These are phyloP conservation scores for Bassia scoparia DNA, from an alignment of 148 eudicot species.

Conservation along the genomic window DNA sequence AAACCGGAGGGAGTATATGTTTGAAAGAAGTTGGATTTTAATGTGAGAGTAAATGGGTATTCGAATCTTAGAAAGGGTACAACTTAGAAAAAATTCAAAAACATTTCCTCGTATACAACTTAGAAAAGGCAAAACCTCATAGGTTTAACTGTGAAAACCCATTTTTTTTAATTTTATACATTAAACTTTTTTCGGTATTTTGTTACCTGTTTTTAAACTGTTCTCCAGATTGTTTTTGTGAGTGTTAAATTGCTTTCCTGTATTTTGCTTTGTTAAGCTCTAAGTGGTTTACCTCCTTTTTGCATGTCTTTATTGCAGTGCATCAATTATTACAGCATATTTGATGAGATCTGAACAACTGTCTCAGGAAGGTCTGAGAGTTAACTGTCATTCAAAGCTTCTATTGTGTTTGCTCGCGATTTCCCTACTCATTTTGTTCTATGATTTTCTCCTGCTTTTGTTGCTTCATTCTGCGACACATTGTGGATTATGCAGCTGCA, in stretches of 20 bases:
- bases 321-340: conserved; percentile 87
- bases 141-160: no score
- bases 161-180: not conserved
- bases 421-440: conserved; percentile 14
- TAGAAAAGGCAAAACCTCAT: no score
- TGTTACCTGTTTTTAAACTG: not conserved
- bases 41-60: no score
- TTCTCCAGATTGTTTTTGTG: not conserved
- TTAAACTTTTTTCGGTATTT: not conserved
- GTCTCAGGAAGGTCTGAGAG: conserved; percentile 70
- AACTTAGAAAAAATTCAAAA: no score
- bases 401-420: conserved; percentile 1
- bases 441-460: conserved; percentile 12
- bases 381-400: conserved; percentile 2
- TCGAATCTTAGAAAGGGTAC: no score
- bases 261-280: conserved; percentile 37
- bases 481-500: conserved; percentile 54
- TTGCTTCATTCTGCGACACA: conserved; percentile 17
- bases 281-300: conserved; percentile 41
- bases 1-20: no score
- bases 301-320: conserved; percentile 66
- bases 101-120: no score
- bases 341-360: conserved; percentile 85
- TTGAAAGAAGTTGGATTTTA: no score
- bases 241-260: conserved; percentile 12